Percentiles rank a stretch among this genome's conserved stretches.
These are phyloP conservation scores for Plasmodium ovale DNA, from an alignment of 169 alveolate genomes.

Conservation along the genomic window DNA sequence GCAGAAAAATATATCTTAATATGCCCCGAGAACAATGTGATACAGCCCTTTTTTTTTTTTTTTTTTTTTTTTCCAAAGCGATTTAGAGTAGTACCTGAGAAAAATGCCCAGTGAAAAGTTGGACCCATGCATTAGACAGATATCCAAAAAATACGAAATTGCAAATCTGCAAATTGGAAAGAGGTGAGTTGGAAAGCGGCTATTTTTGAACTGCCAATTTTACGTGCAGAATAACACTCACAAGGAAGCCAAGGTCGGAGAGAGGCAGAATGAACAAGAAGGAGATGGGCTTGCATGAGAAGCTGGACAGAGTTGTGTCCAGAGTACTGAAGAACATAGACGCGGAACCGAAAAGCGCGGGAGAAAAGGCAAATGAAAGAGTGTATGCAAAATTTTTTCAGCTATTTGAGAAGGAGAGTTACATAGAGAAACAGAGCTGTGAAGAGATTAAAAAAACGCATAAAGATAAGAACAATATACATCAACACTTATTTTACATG, in stretches of 20 bases:
- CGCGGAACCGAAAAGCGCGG: conserved; percentile 15
- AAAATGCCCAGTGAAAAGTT: conserved; percentile 6
- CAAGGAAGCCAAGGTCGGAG: too few species aligned
- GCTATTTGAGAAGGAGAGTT: conserved; percentile 51
- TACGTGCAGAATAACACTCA: too few species aligned
- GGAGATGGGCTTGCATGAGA: conserved; percentile 14
- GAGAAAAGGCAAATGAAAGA: conserved; percentile 21
- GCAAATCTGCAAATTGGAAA: not conserved
- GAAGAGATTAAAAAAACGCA: conserved; percentile 30
- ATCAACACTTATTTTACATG: conserved; percentile 64
- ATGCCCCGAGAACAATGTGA: conserved; percentile 3
- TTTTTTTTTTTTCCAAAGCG: conserved; percentile 8
- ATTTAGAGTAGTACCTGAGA: not conserved
- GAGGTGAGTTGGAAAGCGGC: not conserved
- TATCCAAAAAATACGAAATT: not conserved
- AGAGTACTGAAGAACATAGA: conserved; percentile 53
- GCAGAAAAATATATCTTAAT: not conserved
- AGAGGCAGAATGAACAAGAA: conserved; percentile 27
- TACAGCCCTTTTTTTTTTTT: conserved; percentile 18
- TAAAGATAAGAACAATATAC: conserved; percentile 45
- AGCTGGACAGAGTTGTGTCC: conserved; percentile 48
- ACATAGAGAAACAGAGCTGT: conserved; percentile 25
- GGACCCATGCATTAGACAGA: not conserved
- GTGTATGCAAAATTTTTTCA: conserved; percentile 60
- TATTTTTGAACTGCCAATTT: too few species aligned